phyloP scores from a whole-genome alignment of 2,329 filamentous ascomycete species.

The Colletotrichum coccodes region DNA sequence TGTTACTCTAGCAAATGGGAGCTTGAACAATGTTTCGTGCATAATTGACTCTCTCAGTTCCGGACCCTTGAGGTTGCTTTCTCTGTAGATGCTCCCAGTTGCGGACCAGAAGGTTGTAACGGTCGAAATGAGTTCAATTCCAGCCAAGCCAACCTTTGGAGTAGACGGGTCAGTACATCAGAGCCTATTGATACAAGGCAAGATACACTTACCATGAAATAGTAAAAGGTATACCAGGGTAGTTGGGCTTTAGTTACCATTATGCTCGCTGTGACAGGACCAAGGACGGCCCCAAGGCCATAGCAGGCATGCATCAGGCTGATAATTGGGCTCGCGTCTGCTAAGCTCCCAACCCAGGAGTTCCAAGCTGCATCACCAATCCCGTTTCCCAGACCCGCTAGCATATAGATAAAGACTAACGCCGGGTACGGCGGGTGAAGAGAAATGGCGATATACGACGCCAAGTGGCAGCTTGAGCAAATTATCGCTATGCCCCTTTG shows the following conservation, averaged over 20 bases:
- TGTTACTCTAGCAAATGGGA: slow-evolving; percentile 61
- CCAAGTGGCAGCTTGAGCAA: slow-evolving; percentile 67
- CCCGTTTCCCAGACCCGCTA: slow-evolving; percentile 78
- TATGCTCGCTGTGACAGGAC: slow-evolving; percentile 76
- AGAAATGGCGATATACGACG: slow-evolving; percentile 72
- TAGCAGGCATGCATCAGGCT: slow-evolving; percentile 77
- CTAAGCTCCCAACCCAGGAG: slow-evolving; percentile 71
- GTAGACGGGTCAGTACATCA: not conserved
- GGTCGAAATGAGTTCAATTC: slow-evolving; percentile 62
- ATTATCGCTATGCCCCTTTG: slow-evolving; percentile 70
- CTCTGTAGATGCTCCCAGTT: slow-evolving; percentile 64
- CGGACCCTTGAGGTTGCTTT: slow-evolving; percentile 39
- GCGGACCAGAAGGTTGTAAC: slow-evolving; percentile 67
- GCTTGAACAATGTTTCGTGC: slow-evolving; percentile 55
- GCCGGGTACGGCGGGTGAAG: slow-evolving; percentile 76
- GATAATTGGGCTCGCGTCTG: slow-evolving; percentile 74
- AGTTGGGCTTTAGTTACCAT: slow-evolving; percentile 72
- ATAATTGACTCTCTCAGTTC: slow-evolving; percentile 43
- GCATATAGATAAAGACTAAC: slow-evolving; percentile 71
- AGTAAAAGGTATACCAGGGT: slow-evolving; percentile 79
- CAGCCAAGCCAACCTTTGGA: slow-evolving; percentile 61
- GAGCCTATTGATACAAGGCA: no score
- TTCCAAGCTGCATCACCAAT: slow-evolving; percentile 68
- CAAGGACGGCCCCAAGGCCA: slow-evolving; percentile 73
- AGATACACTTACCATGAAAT: slow-evolving; percentile 78